These are phyloP conservation scores for Paraconiothyrium brasiliense DNA, from an alignment of 2,329 filamentous ascomycete species.

Conservation along the genomic window DNA sequence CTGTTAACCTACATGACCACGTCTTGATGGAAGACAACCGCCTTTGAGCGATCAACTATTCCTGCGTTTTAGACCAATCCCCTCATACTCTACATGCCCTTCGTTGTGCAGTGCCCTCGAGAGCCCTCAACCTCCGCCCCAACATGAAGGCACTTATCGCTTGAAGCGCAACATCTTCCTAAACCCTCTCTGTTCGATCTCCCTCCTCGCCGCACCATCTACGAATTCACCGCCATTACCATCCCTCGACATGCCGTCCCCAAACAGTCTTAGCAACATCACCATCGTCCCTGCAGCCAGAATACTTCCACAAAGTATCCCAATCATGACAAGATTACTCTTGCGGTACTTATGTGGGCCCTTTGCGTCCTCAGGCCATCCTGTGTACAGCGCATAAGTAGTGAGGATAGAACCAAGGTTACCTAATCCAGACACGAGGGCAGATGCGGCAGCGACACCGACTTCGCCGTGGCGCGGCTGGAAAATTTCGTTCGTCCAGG, in stretches of 20 bases:
- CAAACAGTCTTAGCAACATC: conserved; percentile 63
- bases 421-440: conserved; percentile 85
- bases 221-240: conserved; percentile 64
- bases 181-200: conserved; percentile 53
- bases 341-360: conserved; percentile 78
- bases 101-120: neutral
- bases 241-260: conserved; percentile 41
- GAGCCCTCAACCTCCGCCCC: neutral
- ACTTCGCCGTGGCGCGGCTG: conserved; percentile 89
- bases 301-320: conserved; percentile 82
- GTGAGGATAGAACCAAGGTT: conserved; percentile 88
- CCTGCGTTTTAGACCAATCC: neutral
- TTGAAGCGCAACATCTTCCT: conserved; percentile 41
- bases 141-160: neutral
- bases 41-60: neutral
- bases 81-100: neutral
- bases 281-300: conserved; percentile 75
- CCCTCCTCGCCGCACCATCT: conserved; percentile 53
- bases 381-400: conserved; percentile 88
- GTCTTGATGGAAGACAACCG: no score
- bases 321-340: conserved; percentile 89
- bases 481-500: conserved; percentile 91
- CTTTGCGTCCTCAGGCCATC: conserved; percentile 78
- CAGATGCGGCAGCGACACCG: conserved; percentile 85
- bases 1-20: no score